phyloP scores from a whole-genome alignment of 1,284 basidiomycete species.

The Fomitopsis palustris region DNA sequence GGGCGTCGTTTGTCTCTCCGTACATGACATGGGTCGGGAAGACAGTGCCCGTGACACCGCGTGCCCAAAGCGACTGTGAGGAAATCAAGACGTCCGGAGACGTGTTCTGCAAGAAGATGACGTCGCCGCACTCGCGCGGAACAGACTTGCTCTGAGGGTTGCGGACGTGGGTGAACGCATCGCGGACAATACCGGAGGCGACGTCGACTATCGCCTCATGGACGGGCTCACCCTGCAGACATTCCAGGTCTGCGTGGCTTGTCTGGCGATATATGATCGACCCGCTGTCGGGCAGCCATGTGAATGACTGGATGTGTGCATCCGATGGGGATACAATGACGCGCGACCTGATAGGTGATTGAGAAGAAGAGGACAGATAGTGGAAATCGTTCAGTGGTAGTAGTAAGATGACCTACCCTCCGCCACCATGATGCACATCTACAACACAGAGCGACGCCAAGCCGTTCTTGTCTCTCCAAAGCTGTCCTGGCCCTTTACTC shows the following conservation, averaged over 20 bases:
- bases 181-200: neutral
- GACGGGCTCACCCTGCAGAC: neutral
- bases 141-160: neutral
- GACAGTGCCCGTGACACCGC: neutral
- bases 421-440: neutral
- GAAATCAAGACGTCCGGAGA: neutral
- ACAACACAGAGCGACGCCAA: neutral
- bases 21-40: neutral
- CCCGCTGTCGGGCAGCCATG: slow-evolving; percentile 5
- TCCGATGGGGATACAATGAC: neutral
- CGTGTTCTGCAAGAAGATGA: slow-evolving; percentile 4
- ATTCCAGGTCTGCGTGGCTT: slow-evolving; percentile 5
- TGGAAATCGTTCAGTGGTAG: neutral
- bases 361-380: no score
- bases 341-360: neutral
- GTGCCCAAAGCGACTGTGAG: slow-evolving; percentile 3
- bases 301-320: slow-evolving; percentile 3
- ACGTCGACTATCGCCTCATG: slow-evolving; percentile 3
- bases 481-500: neutral
- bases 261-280: slow-evolving; percentile 3
- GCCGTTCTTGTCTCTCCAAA: slow-evolving; percentile 8
- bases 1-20: neutral
- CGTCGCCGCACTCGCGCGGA: slow-evolving; percentile 2
- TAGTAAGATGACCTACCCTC: neutral
- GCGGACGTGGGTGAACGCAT: neutral